Base-by-base conservation (phyloP, 2,329 filamentous ascomycete species). In the Phoma sp. region DNA sequence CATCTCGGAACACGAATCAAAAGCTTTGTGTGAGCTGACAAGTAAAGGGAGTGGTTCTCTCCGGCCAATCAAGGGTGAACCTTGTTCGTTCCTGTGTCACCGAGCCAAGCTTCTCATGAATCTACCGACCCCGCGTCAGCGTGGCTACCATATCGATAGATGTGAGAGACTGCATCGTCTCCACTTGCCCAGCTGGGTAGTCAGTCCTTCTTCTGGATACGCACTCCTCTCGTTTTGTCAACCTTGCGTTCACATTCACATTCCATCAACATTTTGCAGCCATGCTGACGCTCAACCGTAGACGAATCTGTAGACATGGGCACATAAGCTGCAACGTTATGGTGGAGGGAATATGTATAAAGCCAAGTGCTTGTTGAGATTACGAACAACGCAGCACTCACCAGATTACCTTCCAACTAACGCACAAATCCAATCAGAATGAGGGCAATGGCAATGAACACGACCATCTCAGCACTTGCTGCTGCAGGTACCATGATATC, bases 241-340 rank as follows among this genome's bases (percentile, higher is more conserved):
- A 51, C 52, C 52, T 55, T 55, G 52, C 52, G 46, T 55, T 37
- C 43, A 43, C 19, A 51, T 21, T 50, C 32, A 38, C 52, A 55
- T 55, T 55, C 52, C 52, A 24, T 29, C 7, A 31, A 21, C 32
- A 43, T n/a, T 13, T 31, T 25, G 13, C 17, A 17, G 31, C 29
- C 33, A 38, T 27, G 37, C n/a, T 19, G 12, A 19, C 19, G n/a
- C 19, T n/a, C 15, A 21, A 17, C n/a, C n/a, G 10, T 31, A 24
- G 24, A 43, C 3, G 5, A 6, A 5, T 19, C 9, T 12, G 12
- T 27, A 25, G 13, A 29, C 15, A 24, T 3, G 36, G 36, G 3
- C 17, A 38, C 2, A 38, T 22, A 5, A 2, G 9, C 17, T 24
- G 19, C 13, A 22, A n/a, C 5, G 9, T 22, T 24, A 10, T 22